Evolutionary conservation across 768 basidiomycete species (phyloP), one percentile per base, ranked within the genome.

Genomic region (Suillus variegatus): DNA sequence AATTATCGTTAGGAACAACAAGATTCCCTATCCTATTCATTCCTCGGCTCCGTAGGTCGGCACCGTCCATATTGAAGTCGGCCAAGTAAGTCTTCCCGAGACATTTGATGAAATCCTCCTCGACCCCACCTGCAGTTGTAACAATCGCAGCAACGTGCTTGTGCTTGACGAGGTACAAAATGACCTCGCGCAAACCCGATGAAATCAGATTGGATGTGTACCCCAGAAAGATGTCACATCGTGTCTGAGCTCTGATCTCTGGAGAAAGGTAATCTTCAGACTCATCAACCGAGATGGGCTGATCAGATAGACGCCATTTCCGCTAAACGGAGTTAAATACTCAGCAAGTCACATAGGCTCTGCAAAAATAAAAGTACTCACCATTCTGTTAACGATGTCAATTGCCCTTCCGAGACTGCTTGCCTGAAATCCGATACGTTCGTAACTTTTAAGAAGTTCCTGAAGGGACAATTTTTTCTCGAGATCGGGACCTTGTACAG

Each of bases 161-260:
- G 80, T 99, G 89, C 77, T 98, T 95, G 40, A 95, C 96, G 47
- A 99, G 89, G 77, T 95, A 88, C 28, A 91, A 82, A 69, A 99
- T 91, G 55, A 98, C 82, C 78, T 99, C 97, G 43, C 97, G 89
- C 49, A 99, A 82, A 12, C 97, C 97, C 10, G 97, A 99, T 2
- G 97, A 99, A 73, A 99, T 97, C 54, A 99, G 86, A 79, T 99
- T 99, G 58, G 96, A 99, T 13, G 97, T 99, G 79, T 97, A 99
- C 46, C 97, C 97, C 49, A 99, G 88, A 76, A 99, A 97, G 74
- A 99, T 84, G 68, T 89, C 90, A 79, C 89, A 97, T 66, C 88
- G 89, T 54, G 86, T 95, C 71, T 83, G 82, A 40, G 85, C 85
- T 68, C 91, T 88, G 62, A 90, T 80, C 64, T 84, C 79, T 9